Evolutionary conservation across 2,329 filamentous ascomycete species (phyloP).

Genomic region (Curvularia lunata): DNA sequence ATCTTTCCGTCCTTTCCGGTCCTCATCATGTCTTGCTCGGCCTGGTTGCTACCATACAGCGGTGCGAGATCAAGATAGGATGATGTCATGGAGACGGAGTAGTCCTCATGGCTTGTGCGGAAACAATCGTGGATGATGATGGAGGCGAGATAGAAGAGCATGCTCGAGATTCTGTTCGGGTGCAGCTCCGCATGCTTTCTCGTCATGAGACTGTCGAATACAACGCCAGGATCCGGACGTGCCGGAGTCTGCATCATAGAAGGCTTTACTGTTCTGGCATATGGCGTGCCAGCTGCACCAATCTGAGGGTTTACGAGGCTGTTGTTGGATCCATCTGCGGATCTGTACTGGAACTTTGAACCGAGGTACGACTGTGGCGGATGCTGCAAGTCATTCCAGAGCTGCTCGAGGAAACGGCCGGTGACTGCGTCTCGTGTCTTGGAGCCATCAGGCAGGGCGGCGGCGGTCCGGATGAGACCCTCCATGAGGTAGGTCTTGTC

Average conservation of each 20-base stretch:
- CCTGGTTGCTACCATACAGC: constrained; percentile 73
- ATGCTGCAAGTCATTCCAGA: constrained; percentile 58
- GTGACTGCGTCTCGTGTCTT: constrained; percentile 51
- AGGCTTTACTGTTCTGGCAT: constrained; percentile 70
- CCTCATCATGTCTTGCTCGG: constrained; percentile 69
- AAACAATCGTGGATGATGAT: constrained; percentile 70
- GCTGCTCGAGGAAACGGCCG: constrained; percentile 52
- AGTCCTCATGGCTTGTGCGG: constrained; percentile 68
- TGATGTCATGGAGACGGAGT: constrained; percentile 69
- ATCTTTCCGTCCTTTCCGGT: constrained; percentile 70
- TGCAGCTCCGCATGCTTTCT: constrained; percentile 68
- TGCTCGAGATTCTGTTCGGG: constrained; percentile 74
- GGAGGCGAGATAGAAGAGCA: constrained; percentile 76
- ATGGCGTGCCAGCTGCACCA: constrained; percentile 69
- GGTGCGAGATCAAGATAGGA: constrained; percentile 78
- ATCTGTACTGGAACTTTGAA: constrained; percentile 55
- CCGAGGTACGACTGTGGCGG: constrained; percentile 56
- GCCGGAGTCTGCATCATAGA: constrained; percentile 63
- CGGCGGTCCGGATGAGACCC: constrained; percentile 58
- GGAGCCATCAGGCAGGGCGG: constrained; percentile 51
- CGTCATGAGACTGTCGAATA: constrained; percentile 73
- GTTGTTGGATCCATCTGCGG: constrained; percentile 58
- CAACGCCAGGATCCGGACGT: constrained; percentile 67
- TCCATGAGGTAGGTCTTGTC: constrained; percentile 70
- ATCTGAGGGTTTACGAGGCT: constrained; percentile 68